These are phyloP conservation scores for Diaporthe caulivora DNA, from an alignment of 2,329 filamentous ascomycete species.

Conservation along the genomic window DNA sequence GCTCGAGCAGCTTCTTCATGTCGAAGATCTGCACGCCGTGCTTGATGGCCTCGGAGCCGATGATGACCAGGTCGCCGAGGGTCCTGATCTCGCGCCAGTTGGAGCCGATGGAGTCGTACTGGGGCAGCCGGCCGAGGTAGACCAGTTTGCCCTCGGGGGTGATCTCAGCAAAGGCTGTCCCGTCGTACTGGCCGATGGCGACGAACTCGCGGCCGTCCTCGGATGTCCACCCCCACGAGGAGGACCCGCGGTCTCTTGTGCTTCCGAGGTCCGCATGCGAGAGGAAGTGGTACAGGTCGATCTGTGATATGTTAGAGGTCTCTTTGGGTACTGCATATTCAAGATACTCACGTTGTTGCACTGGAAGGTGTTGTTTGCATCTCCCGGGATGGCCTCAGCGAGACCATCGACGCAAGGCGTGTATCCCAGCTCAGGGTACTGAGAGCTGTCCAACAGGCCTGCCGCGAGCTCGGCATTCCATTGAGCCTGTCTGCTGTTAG, in stretches of 20 bases:
- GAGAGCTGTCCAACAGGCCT: constrained; percentile 6
- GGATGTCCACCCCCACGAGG: constrained; percentile 67
- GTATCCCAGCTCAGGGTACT: constrained; percentile 25
- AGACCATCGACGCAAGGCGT: constrained; percentile 12
- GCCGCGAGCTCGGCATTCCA: constrained; percentile 17
- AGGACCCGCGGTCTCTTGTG: constrained; percentile 50
- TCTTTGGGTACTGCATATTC: rapidly evolving
- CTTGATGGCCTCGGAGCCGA: constrained; percentile 56
- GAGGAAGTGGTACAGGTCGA: constrained; percentile 56
- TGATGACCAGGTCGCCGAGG: constrained; percentile 52
- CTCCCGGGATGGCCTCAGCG: constrained; percentile 9
- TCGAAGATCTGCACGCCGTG: constrained; percentile 75
- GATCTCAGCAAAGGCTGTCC: constrained; percentile 67
- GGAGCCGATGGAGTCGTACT: constrained; percentile 57
- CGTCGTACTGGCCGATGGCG: constrained; percentile 66
- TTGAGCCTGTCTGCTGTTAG: constrained; percentile 14
- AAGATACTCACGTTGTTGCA: constrained; percentile 10
- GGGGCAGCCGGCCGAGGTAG: constrained; percentile 66
- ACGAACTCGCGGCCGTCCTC: constrained; percentile 65
- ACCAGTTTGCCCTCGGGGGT: constrained; percentile 61
- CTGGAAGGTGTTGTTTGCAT: constrained; percentile 17
- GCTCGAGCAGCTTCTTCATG: constrained; percentile 66
- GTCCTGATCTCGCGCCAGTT: constrained; percentile 66
- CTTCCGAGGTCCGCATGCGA: constrained; percentile 51
- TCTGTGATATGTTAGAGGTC: neutral